Base-by-base conservation (phyloP, 345 rosid species). In the Populus euphratica region DNA sequence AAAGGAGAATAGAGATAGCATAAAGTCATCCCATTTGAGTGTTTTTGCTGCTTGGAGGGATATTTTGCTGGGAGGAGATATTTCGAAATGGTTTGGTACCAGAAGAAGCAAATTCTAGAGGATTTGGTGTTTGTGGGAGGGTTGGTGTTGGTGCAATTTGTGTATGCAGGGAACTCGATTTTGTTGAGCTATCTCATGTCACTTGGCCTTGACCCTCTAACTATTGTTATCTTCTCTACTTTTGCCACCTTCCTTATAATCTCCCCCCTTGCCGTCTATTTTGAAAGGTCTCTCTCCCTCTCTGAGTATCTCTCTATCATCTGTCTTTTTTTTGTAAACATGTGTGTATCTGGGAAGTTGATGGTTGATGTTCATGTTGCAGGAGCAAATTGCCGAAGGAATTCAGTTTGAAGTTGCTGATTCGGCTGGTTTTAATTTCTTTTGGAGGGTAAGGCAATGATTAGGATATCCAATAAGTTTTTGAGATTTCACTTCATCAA, bases 371-470 rank as follows among this genome's bases (percentile, higher is more conserved):
- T 72, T 39, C 20, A 3, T 43, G 44, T 9, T 86, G 77, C 86
- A 95, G 98, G 91, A 88, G 86, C 74, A 82, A 83, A 79, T 92
- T 97, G 98, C 98, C 99, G 1, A 77, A 80, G 71, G 82, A 79
- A 73, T 70, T 88, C 44, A 84, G 79, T 72, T 61, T 81, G 81
- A 92, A 87, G 85, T 86, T 94, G 81, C 62, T 82, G 36, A 76
- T 85, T 79, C 96, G 90, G 84, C 82, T 96, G 56, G 80, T 91
- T 84, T 80, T 91, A 68, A 88, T 94, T 80, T 80, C 98, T 79
- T 86, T 92, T 77, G 88, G 85, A 81, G 98, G 99, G 99, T 94
- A 88, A 75, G 84, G 43, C 50, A n/a, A 54, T 31, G 1, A 50
- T 64, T 18, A 36, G 9, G 29, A 49, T n/a, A 18, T 31, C 39